Percentiles rank a stretch among this genome's conserved stretches.
Evolutionary conservation across 345 rosid genomes (phyloP).

Genomic region (Eucalyptus tenuipes): DNA sequence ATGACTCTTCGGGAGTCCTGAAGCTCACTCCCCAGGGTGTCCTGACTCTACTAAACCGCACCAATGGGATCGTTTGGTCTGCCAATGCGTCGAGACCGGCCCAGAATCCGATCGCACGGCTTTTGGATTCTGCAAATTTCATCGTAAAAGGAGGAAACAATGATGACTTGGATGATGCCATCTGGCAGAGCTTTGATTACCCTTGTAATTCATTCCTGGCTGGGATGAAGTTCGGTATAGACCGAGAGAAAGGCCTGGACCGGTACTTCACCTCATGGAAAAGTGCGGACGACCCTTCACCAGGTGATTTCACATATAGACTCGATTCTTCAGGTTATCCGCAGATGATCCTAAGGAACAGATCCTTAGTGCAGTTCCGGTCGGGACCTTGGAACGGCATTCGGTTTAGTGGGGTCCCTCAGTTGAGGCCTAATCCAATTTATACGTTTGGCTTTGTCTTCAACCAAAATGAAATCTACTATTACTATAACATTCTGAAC

Average conservation of each 20-base stretch:
- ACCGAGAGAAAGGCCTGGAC: not conserved
- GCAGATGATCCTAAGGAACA: no score
- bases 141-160: slow-evolving; percentile 8
- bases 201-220: no score
- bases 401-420: slow-evolving; percentile 32
- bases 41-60: not conserved
- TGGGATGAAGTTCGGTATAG: slow-evolving; percentile 8
- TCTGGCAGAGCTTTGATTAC: no score
- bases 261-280: slow-evolving; percentile 25
- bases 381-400: slow-evolving; percentile 39
- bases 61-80: slow-evolving; percentile 6
- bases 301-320: slow-evolving; percentile 11
- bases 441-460: slow-evolving; percentile 9
- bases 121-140: slow-evolving; percentile 28
- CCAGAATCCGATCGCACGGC: slow-evolving; percentile 3
- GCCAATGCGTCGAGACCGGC: not conserved
- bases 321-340: slow-evolving; percentile 21
- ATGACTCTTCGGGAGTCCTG: not conserved
- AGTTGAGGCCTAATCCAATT: slow-evolving; percentile 3
- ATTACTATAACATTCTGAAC: slow-evolving; percentile 1
- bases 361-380: not conserved
- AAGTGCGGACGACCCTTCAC: slow-evolving; percentile 15
- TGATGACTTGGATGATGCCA: not conserved
- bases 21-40: slow-evolving; percentile 1
- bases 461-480: slow-evolving; percentile 14